Conservation (phyloP, 176 grass and related monocot species). For the Ampelocalamus luodianensis region DNA sequence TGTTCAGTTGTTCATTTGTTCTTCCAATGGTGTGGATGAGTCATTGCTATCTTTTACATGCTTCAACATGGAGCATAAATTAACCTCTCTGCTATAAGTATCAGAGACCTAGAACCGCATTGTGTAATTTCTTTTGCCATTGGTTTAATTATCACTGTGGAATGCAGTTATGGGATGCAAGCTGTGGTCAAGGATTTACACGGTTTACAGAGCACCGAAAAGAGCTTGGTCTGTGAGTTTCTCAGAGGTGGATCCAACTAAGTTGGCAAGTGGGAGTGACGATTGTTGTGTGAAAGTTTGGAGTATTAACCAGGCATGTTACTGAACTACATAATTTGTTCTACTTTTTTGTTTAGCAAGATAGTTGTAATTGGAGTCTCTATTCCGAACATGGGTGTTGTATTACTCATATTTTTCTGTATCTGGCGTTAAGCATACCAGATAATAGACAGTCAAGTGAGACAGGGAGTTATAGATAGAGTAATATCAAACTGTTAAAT, state of each 20-base stretch:
- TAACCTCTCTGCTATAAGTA: background rate
- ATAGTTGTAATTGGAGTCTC: conserved; percentile 12
- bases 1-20: conserved; percentile 4
- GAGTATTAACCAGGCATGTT: conserved; percentile 88
- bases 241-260: conserved; percentile 86
- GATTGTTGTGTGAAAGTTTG: conserved; percentile 94
- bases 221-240: conserved; percentile 98
- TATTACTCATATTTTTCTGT: background rate
- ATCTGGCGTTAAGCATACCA: background rate
- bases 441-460: conserved; percentile 22
- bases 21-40: background rate
- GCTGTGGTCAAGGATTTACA: conserved; percentile 81
- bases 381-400: conserved; percentile 29
- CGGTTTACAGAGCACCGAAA: conserved; percentile 82
- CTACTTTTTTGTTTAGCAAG: background rate
- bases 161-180: conserved; percentile 98
- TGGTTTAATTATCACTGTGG: conserved; percentile 30
- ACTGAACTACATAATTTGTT: conserved; percentile 42
- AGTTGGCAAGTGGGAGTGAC: conserved; percentile 91
- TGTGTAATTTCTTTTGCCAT: conserved; percentile 30
- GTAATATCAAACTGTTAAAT: conserved; percentile 22
- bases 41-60: conserved; percentile 31
- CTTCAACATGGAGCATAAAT: conserved; percentile 13
- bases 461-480: background rate
- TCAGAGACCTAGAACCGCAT: conserved; percentile 17